Conservation (phyloP, 257 asterid species). For the Linaria vulgaris region DNA sequence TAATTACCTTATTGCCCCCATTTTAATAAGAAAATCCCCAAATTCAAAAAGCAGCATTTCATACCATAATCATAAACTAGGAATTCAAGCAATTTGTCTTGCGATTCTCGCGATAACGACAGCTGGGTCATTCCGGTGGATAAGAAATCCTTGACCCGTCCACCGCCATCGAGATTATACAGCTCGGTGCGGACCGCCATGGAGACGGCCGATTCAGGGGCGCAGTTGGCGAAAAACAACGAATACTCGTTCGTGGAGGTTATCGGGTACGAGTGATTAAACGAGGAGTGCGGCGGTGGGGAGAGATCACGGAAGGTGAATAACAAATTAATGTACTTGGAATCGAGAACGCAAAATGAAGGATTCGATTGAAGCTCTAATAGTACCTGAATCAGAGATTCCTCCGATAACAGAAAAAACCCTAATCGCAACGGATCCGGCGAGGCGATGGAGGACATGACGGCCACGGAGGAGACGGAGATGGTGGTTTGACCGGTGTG, state of each 20-base stretch:
- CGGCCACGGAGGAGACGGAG: slow-evolving; percentile 74
- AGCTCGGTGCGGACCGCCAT: slow-evolving; percentile 88
- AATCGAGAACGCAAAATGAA: slow-evolving; percentile 77
- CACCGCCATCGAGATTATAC: slow-evolving; percentile 65
- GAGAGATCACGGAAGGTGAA: slow-evolving; percentile 86
- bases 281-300: slow-evolving; percentile 76
- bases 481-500: slow-evolving; percentile 78
- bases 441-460: slow-evolving; percentile 43
- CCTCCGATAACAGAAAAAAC: slow-evolving; percentile 84
- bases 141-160: slow-evolving; percentile 63
- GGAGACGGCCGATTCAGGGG: slow-evolving; percentile 79
- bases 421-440: slow-evolving; percentile 76
- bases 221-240: slow-evolving; percentile 89
- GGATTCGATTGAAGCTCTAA: slow-evolving; percentile 75
- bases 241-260: slow-evolving; percentile 81
- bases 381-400: slow-evolving; percentile 76
- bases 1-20: no score
- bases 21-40: no score
- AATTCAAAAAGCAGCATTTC: no score
- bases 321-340: slow-evolving; percentile 51
- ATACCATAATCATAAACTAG: no score
- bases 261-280: slow-evolving; percentile 60
- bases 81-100: no score
- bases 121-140: slow-evolving; percentile 87
- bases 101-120: no score